Evolutionary conservation across 768 basidiomycete genomes (phyloP), one percentile per base, ranked within the genome.

Genomic region (Cystobasidium tubakii): DNA sequence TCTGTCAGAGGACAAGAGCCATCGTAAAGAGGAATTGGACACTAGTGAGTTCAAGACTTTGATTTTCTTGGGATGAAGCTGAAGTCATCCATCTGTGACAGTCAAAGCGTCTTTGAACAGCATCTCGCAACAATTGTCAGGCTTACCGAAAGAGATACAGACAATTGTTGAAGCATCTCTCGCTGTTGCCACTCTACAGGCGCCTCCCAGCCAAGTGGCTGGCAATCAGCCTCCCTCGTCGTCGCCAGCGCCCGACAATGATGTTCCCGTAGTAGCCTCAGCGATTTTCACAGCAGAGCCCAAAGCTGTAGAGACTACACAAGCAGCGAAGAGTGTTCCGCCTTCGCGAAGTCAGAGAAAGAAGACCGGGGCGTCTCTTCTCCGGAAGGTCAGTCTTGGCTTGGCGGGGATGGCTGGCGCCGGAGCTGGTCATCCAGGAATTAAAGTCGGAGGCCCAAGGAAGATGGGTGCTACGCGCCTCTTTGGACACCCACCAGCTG

Each of bases 371-470:
- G 17, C 69, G 15, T 57, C 50, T 19, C 53, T 71, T 10, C 69
- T 71, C 21, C 69, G 69, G 27, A 71, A 71, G 43, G 69, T 71
- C 53, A 65, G 63, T 42, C 63, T 65, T 15, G 63, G 63, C 25
- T n/a, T 65, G 63, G 63, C 63, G 12, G 57, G 46, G 4, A 67
- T 67, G 17, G 66, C 44, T n/a, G 43, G 42, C 2, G 50, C 50
- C 1, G 44, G 13, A 7, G 36, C 25, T 36, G 69, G 29, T 17
- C 31, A 55, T n/a, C 15, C 27, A 6, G 69, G 15, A 6, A 23
- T 27, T 12, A 55, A 55, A 31, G 69, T 71, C 7, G 69, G 69
- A 7, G 69, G 69, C 7, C 69, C 69, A n/a, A 4, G 69, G 21
- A 71, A 71, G 34, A 71, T 71, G 69, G 63, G 63, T 15, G 63